A percentile compares a stretch with the other conserved stretches of the same genome.
Evolutionary conservation across 108 stramenopile genomes (phyloP).

Genomic region (Skeletonema tropicum): DNA sequence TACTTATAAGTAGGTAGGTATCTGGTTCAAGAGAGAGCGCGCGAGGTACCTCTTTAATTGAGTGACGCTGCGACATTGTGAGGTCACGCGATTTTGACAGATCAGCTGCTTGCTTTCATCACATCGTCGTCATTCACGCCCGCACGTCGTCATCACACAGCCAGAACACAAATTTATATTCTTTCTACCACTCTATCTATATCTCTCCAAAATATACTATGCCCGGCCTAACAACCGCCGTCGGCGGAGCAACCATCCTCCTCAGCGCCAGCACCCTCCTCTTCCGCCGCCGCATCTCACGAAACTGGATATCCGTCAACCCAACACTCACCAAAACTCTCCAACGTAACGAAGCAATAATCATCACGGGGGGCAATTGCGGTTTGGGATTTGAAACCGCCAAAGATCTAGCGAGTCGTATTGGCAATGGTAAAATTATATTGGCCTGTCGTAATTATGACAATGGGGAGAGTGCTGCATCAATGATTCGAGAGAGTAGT

Average conservation of each 20-base stretch:
- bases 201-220: too few species aligned
- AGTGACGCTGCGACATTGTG: too few species aligned
- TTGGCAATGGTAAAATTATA: constrained; percentile 21
- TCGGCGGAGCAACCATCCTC: constrained; percentile 44
- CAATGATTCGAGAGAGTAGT: constrained; percentile 12
- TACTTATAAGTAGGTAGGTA: too few species aligned
- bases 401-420: constrained; percentile 19
- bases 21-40: too few species aligned
- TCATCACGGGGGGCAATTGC: constrained; percentile 50
- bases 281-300: constrained; percentile 46
- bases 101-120: too few species aligned
- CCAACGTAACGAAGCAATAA: constrained; percentile 14
- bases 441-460: constrained; percentile 44
- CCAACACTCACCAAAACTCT: constrained; percentile 10
- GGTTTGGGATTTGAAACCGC: constrained; percentile 52
- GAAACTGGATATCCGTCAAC: constrained; percentile 23
- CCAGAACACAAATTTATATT: too few species aligned
- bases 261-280: constrained; percentile 13
- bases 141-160: too few species aligned
- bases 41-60: too few species aligned
- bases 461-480: constrained; percentile 27
- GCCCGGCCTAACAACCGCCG: neutral
- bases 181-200: too few species aligned
- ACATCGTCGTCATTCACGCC: too few species aligned
- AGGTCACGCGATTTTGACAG: too few species aligned